Base-by-base conservation (phyloP, 2,329 filamentous ascomycete species). In the Aphanoascus verrucosus region DNA sequence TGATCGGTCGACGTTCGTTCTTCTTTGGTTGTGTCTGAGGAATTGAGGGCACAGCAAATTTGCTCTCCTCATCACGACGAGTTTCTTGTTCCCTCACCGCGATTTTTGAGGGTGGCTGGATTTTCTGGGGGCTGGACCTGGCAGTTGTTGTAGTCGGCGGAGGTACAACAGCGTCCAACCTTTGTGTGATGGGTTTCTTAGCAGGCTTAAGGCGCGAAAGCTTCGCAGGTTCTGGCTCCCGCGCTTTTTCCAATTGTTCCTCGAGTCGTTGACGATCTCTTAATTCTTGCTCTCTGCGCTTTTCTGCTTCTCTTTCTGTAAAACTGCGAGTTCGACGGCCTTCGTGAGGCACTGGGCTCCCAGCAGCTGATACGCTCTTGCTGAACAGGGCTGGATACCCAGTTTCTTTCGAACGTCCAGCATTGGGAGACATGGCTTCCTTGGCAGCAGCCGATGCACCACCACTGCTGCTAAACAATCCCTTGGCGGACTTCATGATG, bases 401-500 rank as follows among this genome's bases (percentile, higher is more conserved):
- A 35, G 59, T 62, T 5, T 62, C 53, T 42, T 67, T 65, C 14
- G 62, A 47, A 38, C 64, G 66, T 1, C 61, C 56, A 17, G 67
- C 63, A 31, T 66, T 67, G 8, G 73, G 70, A 12, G 74, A 74
- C 6, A 77, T 70, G 31, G 72, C 73, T 57, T 83, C 80, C 56
- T 78, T 81, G 2, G 77, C 77, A 43, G 80, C 77, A 44, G 78
- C 78, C 57, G 79, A 80, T 11, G 77, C 68, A 43, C 76, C 74
- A 55, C 77, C 80, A 57, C 78, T 91, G 60, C 86, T 94, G 15
- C 85, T 88, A 58, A 96, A 84, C 47, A 96, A 79, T 12, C 85
- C 87, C 67, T 86, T 91, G 3, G 90, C 93, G 53, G 84, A 86
- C 69, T 89, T 90, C 61, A 96, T 75, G 56, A 95, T 89, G 8